Percentiles rank a stretch among this genome's conserved stretches.
Conservation (phyloP, 179 eudicot species). For the Kewa caespitosa region DNA sequence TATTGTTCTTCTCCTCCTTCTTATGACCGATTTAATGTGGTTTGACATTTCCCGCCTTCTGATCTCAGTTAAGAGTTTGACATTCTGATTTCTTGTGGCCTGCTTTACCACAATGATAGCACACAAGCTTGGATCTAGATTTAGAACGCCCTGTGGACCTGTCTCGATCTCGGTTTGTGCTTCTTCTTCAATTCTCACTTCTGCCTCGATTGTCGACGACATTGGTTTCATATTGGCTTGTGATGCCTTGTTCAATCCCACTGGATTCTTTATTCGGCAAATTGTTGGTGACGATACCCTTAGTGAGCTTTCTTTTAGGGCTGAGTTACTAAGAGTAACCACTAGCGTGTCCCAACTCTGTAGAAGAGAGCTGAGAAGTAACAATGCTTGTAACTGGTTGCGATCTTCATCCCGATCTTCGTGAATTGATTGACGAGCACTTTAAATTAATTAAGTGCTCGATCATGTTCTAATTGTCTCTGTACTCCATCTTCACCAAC, state of each 20-base stretch:
- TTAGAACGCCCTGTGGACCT: neutral
- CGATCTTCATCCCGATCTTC: conserved; percentile 4
- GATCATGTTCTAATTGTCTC: neutral
- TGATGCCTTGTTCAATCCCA: too few species aligned
- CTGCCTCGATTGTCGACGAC: too few species aligned
- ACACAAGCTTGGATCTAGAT: neutral
- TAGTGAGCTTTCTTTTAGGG: too few species aligned
- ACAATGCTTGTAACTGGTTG: neutral
- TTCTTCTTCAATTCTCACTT: neutral
- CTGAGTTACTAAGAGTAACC: neutral
- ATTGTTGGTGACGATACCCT: too few species aligned
- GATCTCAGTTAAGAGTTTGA: neutral
- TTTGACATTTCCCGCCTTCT: neutral
- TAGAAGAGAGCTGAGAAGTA: neutral
- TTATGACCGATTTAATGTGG: neutral
- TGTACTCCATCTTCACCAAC: neutral
- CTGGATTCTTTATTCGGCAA: too few species aligned
- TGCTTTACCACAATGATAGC: neutral
- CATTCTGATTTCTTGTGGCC: neutral
- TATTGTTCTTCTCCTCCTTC: neutral
- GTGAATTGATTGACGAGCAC: too few species aligned
- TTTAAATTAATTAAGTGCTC: neutral
- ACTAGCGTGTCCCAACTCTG: conserved; percentile 15
- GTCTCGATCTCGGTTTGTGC: neutral
- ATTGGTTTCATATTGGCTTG: too few species aligned